Conservation (phyloP, 1,139 yeast genomes). For the Martiniozyma asiatica region DNA sequence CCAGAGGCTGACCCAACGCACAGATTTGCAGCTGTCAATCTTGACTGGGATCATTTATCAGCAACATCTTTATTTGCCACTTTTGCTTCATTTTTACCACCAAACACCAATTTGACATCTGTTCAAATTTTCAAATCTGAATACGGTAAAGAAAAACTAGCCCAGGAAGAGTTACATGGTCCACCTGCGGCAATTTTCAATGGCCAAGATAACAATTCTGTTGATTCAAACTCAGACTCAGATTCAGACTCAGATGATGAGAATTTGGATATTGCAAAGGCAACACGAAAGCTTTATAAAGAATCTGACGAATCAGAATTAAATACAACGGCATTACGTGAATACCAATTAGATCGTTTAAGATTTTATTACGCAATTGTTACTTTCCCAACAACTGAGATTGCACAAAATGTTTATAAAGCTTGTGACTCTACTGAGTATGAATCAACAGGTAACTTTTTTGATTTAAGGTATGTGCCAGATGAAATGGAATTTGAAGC, state of each 20-base stretch:
- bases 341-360: slow-evolving; percentile 64
- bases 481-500: slow-evolving; percentile 81
- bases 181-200: slow-evolving; percentile 80
- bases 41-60: slow-evolving; percentile 93
- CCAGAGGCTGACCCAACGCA: slow-evolving; percentile 79
- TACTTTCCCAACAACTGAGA: slow-evolving; percentile 58
- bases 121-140: slow-evolving; percentile 83
- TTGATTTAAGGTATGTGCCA: slow-evolving; percentile 87
- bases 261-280: slow-evolving; percentile 30
- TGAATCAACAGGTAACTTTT: slow-evolving; percentile 90
- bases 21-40: slow-evolving; percentile 80
- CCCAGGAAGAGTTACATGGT: slow-evolving; percentile 80
- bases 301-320: slow-evolving; percentile 66
- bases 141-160: slow-evolving; percentile 88
- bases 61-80: slow-evolving; percentile 87
- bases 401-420: slow-evolving; percentile 68
- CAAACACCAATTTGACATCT: slow-evolving; percentile 56
- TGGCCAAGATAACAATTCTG: no score
- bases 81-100: slow-evolving; percentile 75
- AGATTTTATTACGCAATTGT: slow-evolving; percentile 93
- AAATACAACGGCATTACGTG: slow-evolving; percentile 48
- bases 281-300: slow-evolving; percentile 49
- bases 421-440: slow-evolving; percentile 92
- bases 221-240: slow-evolving; percentile 13
- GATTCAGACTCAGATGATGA: slow-evolving; percentile 36